Base-by-base conservation (phyloP, 1,284 basidiomycete genomes). In the Cutaneotrichosporon spelunceum region DNA sequence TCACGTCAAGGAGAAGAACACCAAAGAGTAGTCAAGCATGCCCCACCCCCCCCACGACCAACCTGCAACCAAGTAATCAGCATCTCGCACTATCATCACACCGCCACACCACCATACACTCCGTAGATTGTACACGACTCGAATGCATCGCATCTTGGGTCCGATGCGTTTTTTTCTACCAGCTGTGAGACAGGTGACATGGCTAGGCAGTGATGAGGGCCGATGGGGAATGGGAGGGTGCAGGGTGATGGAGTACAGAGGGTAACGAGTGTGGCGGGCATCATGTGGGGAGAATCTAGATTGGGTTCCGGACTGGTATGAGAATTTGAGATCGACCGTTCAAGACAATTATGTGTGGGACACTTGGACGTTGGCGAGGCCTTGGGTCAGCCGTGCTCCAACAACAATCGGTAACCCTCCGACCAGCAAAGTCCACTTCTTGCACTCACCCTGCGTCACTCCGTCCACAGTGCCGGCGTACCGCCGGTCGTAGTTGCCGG, bases 391-490 rank as follows among this genome's bases (percentile, higher is more conserved):
- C 16, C 9, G 34, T 49, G 23, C n/a, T 45, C 19, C 14, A 19
- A 7, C 8, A 16, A 42, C 39, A 13, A 19, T 16, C 39, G 6
- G 30, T 33, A n/a, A n/a, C n/a, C n/a, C n/a, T n/a, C n/a, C n/a
- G n/a, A n/a, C n/a, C n/a, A n/a, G 36, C n/a, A 11, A 21, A 11
- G 45, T 11, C 10, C 14, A 4, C 52, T 11, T 4, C 21, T 9
- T 8, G n/a, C 10, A 62, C 68, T 66, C 54, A 73, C 72, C 68
- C 54, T 73, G 68, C 2, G 74, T 71, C 19, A 73, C 67, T 33
- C 64, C 62, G 21, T 73, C 72, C n/a, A 73, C 45, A 36, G 55
- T 26, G 60, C 60, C n/a, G 45, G 63, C 34, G 65, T 67, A 36
- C 61, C 65, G 34, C 62, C 58, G 42, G 19, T 42, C 39, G 39